A percentile compares a stretch with the other conserved stretches of the same genome.
Conservation (phyloP, 768 basidiomycete species). For the Tulasnella sp. region DNA sequence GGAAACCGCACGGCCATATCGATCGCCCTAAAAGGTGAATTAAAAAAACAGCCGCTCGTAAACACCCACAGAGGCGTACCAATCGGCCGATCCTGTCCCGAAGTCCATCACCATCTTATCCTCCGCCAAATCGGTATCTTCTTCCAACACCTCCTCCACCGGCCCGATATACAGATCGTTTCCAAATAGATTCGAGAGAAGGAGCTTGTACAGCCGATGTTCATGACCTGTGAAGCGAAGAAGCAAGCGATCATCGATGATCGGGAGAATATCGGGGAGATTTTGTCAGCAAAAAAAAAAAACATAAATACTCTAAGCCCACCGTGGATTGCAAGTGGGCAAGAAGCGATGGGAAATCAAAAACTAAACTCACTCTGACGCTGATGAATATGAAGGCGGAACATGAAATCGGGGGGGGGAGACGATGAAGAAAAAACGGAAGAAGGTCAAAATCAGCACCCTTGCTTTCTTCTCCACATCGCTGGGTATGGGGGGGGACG, state of each 20-base stretch:
- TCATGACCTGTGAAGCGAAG: background rate
- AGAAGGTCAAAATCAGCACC: too few species aligned
- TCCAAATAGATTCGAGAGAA: background rate
- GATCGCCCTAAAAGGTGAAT: background rate
- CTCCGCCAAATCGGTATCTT: background rate
- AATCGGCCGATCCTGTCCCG: constrained; percentile 8
- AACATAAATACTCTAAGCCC: background rate
- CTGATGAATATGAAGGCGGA: too few species aligned
- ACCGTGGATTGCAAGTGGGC: background rate
- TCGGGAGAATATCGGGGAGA: background rate
- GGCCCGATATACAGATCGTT: background rate
- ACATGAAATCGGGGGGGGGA: background rate
- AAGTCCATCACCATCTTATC: constrained; percentile 12
- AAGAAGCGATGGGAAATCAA: background rate
- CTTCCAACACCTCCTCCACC: background rate
- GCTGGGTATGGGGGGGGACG: background rate
- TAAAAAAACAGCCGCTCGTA: background rate
- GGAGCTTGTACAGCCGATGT: constrained; percentile 7
- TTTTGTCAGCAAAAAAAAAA: background rate
- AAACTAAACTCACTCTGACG: too few species aligned
- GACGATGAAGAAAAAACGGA: background rate
- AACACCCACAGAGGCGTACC: background rate
- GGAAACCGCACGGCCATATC: constrained; percentile 9
- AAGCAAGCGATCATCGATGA: background rate
- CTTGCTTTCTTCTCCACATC: too few species aligned